phyloP scores from a whole-genome alignment of 495 filamentous ascomycete genomes.

The Glutinoglossum americanum region DNA sequence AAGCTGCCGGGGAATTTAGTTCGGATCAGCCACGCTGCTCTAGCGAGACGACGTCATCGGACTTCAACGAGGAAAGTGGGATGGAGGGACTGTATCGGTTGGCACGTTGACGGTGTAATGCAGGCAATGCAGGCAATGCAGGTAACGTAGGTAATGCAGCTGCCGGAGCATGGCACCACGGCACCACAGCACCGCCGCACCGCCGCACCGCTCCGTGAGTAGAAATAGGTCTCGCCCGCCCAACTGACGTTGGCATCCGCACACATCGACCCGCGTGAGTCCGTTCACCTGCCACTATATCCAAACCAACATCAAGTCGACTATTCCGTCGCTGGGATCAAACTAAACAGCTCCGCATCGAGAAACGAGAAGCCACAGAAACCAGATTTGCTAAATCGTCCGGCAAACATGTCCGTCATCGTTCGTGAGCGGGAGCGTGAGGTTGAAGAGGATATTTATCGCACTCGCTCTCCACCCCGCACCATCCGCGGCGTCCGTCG shows the following conservation, averaged over 20 bases:
- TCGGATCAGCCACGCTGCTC: too few species aligned
- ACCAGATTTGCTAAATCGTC: too few species aligned
- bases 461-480: background rate
- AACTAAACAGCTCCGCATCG: background rate
- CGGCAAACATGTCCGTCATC: background rate
- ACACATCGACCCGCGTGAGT: background rate
- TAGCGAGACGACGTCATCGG: background rate
- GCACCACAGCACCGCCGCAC: too few species aligned
- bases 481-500: slow-evolving; percentile 26
- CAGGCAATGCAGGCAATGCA: too few species aligned
- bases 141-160: too few species aligned
- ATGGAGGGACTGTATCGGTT: too few species aligned
- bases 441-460: background rate
- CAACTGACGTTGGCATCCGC: background rate
- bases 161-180: too few species aligned
- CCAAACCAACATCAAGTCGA: background rate
- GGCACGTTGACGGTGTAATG: too few species aligned
- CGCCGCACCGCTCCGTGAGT: too few species aligned
- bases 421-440: background rate
- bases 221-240: background rate
- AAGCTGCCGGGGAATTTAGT: too few species aligned
- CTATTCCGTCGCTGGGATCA: background rate
- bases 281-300: background rate
- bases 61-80: background rate
- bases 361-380: background rate